phyloP scores from a whole-genome alignment of 106 monocot species.

The Iris macrosiphon region DNA sequence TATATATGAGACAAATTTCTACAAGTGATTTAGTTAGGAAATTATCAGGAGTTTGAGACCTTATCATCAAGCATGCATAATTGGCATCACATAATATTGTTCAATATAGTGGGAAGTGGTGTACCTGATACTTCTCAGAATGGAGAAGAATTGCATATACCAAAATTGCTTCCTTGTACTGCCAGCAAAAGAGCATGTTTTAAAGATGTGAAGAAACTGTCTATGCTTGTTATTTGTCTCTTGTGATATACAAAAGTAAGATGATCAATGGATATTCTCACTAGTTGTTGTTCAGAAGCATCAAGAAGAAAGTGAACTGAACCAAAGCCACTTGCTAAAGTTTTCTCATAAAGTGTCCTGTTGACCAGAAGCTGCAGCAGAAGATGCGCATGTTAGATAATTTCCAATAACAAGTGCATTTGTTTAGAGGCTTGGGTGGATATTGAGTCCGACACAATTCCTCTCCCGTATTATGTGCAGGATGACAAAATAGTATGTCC shows the following conservation, averaged over 20 bases:
- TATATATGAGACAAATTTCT: too few species aligned
- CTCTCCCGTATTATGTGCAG: too few species aligned
- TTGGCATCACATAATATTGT: too few species aligned
- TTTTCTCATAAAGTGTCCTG: conserved; percentile 95
- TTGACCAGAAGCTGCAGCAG: conserved; percentile 78
- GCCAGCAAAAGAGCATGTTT: conserved; percentile 13
- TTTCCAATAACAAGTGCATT: too few species aligned
- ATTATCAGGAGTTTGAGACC: too few species aligned
- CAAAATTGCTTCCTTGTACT: conserved; percentile 94
- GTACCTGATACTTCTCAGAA: conserved; percentile 52
- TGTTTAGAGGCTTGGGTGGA: too few species aligned
- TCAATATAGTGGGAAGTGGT: neutral
- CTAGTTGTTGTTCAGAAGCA: conserved; percentile 97
- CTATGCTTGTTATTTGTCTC: neutral
- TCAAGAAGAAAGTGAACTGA: conserved; percentile 96
- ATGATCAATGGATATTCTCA: conserved; percentile 13
- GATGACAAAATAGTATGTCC: too few species aligned
- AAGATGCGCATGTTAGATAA: conserved; percentile 17
- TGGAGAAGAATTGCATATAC: conserved; percentile 73
- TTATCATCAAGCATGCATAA: too few species aligned
- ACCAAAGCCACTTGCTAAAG: conserved; percentile 97
- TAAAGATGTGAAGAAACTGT: too few species aligned
- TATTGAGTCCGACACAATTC: too few species aligned
- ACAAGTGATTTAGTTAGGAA: too few species aligned
- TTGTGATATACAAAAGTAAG: neutral